Percentiles rank a stretch among this genome's conserved stretches.
Evolutionary conservation across 148 eudicot genomes (phyloP).

Genomic region (Vaccinium myrtillus): DNA sequence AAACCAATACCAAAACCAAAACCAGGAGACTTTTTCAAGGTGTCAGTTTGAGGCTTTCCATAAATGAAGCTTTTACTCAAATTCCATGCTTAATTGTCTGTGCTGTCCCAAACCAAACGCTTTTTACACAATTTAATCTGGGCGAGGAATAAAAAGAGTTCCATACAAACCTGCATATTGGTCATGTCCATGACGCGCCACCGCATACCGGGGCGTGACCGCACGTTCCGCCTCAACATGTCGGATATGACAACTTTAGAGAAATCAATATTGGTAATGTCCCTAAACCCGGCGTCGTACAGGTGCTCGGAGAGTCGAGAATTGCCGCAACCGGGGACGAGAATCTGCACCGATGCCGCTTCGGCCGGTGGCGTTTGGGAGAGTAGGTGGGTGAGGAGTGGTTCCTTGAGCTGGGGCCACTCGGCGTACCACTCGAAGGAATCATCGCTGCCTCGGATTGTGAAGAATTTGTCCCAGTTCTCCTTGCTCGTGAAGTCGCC

Average conservation of each 20-base stretch:
- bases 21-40: not conserved
- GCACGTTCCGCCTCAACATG: slow-evolving; percentile 81
- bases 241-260: slow-evolving; percentile 87
- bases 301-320: slow-evolving; percentile 80
- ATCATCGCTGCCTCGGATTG: slow-evolving; percentile 60
- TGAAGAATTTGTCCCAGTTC: slow-evolving; percentile 94
- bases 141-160: not conserved
- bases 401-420: slow-evolving; percentile 70
- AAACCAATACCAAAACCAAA: not conserved
- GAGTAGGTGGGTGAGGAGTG: slow-evolving; percentile 50
- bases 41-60: not conserved
- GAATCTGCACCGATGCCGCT: slow-evolving; percentile 38
- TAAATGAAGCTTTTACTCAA: not conserved
- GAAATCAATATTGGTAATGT: slow-evolving; percentile 82
- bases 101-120: not conserved
- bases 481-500: slow-evolving; percentile 87
- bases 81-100: not conserved
- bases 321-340: slow-evolving; percentile 92
- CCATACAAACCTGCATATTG: slow-evolving; percentile 57
- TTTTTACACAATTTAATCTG: not conserved
- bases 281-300: slow-evolving; percentile 70
- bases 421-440: slow-evolving; percentile 98
- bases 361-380: not conserved
- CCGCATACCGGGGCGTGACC: slow-evolving; percentile 70
- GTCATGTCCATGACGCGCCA: slow-evolving; percentile 99